These are phyloP conservation scores for Populus hybrid DNA, from an alignment of 441 rosid species.

Conservation along the genomic window DNA sequence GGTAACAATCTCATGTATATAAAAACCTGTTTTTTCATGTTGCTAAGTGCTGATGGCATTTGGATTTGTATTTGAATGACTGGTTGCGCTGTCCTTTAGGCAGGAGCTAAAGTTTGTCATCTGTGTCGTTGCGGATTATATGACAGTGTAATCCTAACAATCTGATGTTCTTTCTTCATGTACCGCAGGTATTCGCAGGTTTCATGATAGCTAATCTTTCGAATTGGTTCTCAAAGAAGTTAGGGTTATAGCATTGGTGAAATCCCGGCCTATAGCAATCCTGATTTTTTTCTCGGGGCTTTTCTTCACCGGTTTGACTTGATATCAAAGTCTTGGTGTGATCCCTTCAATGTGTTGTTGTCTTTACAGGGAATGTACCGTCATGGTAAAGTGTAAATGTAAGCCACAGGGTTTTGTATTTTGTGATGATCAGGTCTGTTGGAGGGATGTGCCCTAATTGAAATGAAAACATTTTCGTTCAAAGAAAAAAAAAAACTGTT, in stretches of 20 bases:
- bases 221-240: slow-evolving; percentile 59
- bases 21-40: background rate
- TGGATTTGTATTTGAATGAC: background rate
- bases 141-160: background rate
- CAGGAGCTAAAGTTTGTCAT: background rate
- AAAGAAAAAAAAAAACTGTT: background rate
- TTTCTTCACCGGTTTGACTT: slow-evolving; percentile 22
- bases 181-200: slow-evolving; percentile 82
- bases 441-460: slow-evolving; percentile 20
- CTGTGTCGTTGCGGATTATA: background rate
- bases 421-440: background rate
- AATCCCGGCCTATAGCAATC: background rate
- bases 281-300: slow-evolving; percentile 27
- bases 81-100: background rate
- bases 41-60: background rate
- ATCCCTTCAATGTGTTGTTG: slow-evolving; percentile 1
- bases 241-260: slow-evolving; percentile 51
- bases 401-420: slow-evolving; percentile 7
- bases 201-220: slow-evolving; percentile 85
- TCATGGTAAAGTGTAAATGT: slow-evolving; percentile 26
- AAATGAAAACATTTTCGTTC: slow-evolving; percentile 12
- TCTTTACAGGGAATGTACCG: slow-evolving; percentile 6
- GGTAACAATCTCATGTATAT: background rate
- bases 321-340: slow-evolving; percentile 7
- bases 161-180: background rate